Conservation (phyloP, 768 basidiomycete genomes). For the Lentinus tigrinus region DNA sequence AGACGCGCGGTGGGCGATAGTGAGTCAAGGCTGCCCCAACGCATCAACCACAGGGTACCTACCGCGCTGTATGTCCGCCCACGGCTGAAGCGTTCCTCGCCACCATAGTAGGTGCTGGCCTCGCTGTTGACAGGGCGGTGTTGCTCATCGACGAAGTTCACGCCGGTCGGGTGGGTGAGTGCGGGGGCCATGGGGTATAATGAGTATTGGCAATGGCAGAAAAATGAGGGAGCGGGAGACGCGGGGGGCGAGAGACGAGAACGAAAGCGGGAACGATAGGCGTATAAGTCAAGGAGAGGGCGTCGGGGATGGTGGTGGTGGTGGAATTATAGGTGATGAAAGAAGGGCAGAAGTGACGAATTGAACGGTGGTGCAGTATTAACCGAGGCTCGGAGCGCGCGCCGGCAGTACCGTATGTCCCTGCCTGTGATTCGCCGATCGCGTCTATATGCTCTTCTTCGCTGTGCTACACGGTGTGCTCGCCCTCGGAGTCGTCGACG, state of each 20-base stretch:
- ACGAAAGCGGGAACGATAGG: neutral
- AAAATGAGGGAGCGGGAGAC: neutral
- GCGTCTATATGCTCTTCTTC: neutral
- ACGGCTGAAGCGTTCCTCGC: conserved; percentile 74
- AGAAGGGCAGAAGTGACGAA: conserved; percentile 8
- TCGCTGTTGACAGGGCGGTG: conserved; percentile 57
- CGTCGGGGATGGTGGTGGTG: conserved; percentile 6
- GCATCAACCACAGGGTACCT: conserved; percentile 28
- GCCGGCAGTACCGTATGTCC: neutral
- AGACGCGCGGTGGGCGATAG: conserved; percentile 1
- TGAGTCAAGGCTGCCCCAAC: neutral
- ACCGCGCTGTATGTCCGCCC: conserved; percentile 89
- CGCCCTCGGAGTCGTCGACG: neutral
- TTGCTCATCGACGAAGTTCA: conserved; percentile 66
- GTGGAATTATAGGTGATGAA: neutral
- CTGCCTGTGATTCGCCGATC: conserved; percentile 3
- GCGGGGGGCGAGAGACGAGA: neutral
- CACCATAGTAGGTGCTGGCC: conserved; percentile 80
- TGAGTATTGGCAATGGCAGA: neutral
- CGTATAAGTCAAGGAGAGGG: conserved; percentile 9
- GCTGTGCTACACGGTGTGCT: neutral
- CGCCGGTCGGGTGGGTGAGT: conserved; percentile 60
- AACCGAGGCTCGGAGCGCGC: conserved; percentile 15
- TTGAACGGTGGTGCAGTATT: conserved; percentile 8
- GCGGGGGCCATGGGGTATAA: conserved; percentile 57